A percentile compares a stretch with the other conserved stretches of the same genome.
phyloP scores from a whole-genome alignment of 768 basidiomycete genomes.

The Boletus vinaceobasis region DNA sequence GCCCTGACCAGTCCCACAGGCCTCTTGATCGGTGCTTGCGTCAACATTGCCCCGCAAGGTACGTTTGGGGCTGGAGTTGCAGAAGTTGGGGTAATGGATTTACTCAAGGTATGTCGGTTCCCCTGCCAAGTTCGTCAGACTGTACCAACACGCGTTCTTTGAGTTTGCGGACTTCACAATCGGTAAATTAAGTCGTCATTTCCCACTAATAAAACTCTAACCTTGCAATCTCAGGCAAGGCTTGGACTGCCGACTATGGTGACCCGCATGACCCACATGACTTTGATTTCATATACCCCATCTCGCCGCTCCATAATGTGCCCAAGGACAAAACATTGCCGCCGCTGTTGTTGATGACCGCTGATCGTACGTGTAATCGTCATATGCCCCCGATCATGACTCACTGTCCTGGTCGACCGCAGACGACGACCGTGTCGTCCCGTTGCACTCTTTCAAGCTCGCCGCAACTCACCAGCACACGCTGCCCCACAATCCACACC shows the following conservation, averaged over 20 bases:
- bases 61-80: slow-evolving; percentile 75
- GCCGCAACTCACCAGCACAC: slow-evolving; percentile 74
- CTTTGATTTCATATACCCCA: slow-evolving; percentile 80
- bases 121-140: not conserved
- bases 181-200: slow-evolving; percentile 36
- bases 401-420: slow-evolving; percentile 2
- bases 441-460: slow-evolving; percentile 81
- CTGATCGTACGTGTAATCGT: slow-evolving; percentile 59
- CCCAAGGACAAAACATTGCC: slow-evolving; percentile 58
- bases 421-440: slow-evolving; percentile 89
- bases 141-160: not conserved
- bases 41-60: slow-evolving; percentile 74
- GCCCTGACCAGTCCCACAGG: slow-evolving; percentile 38
- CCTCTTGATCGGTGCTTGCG: slow-evolving; percentile 78
- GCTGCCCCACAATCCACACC: slow-evolving; percentile 62
- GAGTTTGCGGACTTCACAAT: slow-evolving; percentile 78
- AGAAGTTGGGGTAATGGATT: slow-evolving; percentile 79
- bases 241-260: slow-evolving; percentile 81
- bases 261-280: slow-evolving; percentile 69
- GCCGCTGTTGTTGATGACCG: slow-evolving; percentile 73
- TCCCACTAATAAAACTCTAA: slow-evolving; percentile 7
- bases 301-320: slow-evolving; percentile 82
- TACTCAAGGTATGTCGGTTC: slow-evolving; percentile 56
- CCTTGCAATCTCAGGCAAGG: slow-evolving; percentile 43
- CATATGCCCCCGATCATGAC: not conserved